phyloP scores from a whole-genome alignment of 306 rosid species.

The Morella rubra region DNA sequence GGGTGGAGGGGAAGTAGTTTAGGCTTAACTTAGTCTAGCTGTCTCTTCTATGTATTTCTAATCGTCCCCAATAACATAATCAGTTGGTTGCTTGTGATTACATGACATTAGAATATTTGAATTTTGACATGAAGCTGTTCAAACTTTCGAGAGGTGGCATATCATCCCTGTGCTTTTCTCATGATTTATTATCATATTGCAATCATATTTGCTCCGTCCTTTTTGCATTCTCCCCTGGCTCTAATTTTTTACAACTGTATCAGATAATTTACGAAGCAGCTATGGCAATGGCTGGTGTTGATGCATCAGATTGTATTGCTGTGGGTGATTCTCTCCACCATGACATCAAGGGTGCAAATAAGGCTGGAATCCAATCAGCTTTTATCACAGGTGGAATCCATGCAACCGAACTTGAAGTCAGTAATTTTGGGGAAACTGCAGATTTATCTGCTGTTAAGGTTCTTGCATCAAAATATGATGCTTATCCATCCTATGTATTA shows the following conservation, averaged over 20 bases:
- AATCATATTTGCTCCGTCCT: too few species aligned
- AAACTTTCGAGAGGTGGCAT: not conserved
- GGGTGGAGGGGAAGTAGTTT: too few species aligned
- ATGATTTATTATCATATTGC: not conserved
- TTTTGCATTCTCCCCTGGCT: constrained; percentile 22
- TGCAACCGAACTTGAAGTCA: constrained; percentile 72
- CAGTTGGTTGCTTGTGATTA: not conserved
- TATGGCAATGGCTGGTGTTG: constrained; percentile 66
- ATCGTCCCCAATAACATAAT: not conserved
- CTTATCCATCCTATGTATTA: constrained; percentile 73
- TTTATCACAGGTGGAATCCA: constrained; percentile 82
- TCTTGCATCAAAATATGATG: constrained; percentile 58
- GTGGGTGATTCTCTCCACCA: constrained; percentile 97
- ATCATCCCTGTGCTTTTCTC: not conserved
- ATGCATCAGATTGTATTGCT: constrained; percentile 64
- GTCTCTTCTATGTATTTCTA: not conserved
- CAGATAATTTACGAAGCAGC: constrained; percentile 86
- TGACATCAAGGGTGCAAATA: constrained; percentile 94
- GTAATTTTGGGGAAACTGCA: constrained; percentile 56
- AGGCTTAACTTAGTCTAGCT: not conserved
- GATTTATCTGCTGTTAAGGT: constrained; percentile 58
- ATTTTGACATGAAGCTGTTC: not conserved
- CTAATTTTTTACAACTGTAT: constrained; percentile 15
- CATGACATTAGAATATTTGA: not conserved
- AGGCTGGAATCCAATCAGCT: constrained; percentile 65